Base-by-base conservation (phyloP, 2,329 filamentous ascomycete genomes). In the Exophiala viscosa region DNA sequence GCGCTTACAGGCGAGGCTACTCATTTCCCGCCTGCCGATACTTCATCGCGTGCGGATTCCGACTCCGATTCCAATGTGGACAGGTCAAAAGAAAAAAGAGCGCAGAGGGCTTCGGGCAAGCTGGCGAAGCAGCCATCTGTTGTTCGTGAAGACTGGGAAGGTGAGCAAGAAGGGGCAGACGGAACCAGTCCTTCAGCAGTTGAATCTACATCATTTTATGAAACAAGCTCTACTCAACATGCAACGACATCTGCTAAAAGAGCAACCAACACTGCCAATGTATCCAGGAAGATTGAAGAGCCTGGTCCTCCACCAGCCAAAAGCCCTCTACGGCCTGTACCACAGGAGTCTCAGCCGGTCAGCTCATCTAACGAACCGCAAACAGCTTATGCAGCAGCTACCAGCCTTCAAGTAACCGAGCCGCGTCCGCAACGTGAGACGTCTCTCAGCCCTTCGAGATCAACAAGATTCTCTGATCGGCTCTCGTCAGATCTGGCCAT, bases 391-490 rank as follows among this genome's bases (percentile, higher is more conserved):
- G 45, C 23, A 17, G 20, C 48, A 5, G 20, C 34, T 14, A 45
- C 17, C 14, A 54, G 39, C 44, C 53, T 54, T 23, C 48, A 58
- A 39, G 47, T 55, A 2, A 34, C 46, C 13, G 45, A 55, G 28
- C 52, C 45, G n/a, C 47, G 39, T 13, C 31, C 40, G 17, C 23
- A 18, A 13, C 35, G 69, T 44, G 68, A 71, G 9, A 64, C 70
- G 3, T 76, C 70, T 11, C 64, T 76, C 47, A 82, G 78, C 56
- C 80, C 81, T 9, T 74, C 74, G 9, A 73, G 81, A 52, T 77
- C 76, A 42, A 76, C 82, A 10, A 79, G 78, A 41, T 85, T 85
- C 59, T 79, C 80, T 0, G 67, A 73, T 17, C 73, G 75, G 40
- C 71, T 81, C 2, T 67, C 68, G 6, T 69, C 80, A 5, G 73